phyloP scores from a whole-genome alignment of 805 yeast species.

The Ogataea haglerorum region DNA sequence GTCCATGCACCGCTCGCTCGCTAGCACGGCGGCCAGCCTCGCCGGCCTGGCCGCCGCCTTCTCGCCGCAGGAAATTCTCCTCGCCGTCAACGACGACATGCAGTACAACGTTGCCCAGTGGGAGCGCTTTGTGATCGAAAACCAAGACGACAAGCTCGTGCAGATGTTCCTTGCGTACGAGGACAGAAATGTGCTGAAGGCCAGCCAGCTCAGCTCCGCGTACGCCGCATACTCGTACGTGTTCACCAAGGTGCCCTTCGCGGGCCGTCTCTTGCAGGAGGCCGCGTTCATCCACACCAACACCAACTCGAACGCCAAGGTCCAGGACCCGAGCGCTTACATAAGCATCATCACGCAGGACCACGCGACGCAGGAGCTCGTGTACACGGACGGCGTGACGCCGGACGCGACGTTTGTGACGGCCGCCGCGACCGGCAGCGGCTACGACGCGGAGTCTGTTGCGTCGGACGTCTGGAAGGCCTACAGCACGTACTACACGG shows the following conservation, averaged over 20 bases:
- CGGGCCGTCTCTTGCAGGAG: constrained; percentile 11
- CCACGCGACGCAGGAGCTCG: constrained; percentile 4
- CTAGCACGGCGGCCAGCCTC: not conserved
- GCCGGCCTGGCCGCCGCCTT: constrained; percentile 3
- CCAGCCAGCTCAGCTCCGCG: constrained; percentile 4
- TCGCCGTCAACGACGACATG: constrained; percentile 13
- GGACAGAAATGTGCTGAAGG: not conserved
- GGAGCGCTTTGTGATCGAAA: constrained; percentile 8
- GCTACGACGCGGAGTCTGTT: constrained; percentile 1
- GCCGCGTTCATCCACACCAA: constrained; percentile 14
- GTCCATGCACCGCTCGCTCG: not conserved
- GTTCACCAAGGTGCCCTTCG: constrained; percentile 16
- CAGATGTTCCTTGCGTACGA: constrained; percentile 7
- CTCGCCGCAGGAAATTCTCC: constrained; percentile 7
- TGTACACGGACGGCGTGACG: constrained; percentile 6
- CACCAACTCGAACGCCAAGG: constrained; percentile 10
- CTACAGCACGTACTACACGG: constrained; percentile 7
- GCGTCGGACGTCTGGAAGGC: constrained; percentile 8
- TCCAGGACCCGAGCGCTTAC: constrained; percentile 9
- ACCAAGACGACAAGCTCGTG: constrained; percentile 6
- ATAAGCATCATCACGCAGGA: constrained; percentile 10
- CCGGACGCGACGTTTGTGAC: constrained; percentile 1
- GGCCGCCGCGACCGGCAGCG: not conserved
- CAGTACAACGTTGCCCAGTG: constrained; percentile 13
- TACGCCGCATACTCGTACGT: constrained; percentile 11